Conservation (phyloP, 2,329 filamentous ascomycete species). For the Rosellinia necatrix region DNA sequence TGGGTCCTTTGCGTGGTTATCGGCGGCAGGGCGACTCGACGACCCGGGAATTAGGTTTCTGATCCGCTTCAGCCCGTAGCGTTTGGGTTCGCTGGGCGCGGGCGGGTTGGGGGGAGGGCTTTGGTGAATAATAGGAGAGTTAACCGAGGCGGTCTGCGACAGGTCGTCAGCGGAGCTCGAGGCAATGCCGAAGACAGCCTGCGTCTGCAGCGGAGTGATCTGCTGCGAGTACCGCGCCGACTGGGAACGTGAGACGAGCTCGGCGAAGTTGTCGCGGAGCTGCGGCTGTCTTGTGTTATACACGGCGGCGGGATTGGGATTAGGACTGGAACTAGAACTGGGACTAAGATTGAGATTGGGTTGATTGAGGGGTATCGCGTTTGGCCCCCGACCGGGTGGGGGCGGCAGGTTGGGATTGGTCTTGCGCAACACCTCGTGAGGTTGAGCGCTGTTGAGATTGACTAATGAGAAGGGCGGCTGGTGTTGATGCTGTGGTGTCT, state of each 20-base stretch:
- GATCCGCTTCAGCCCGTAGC: conserved; percentile 58
- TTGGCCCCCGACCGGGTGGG: conserved; percentile 30
- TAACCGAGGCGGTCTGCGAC: conserved; percentile 36
- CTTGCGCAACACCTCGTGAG: conserved; percentile 34
- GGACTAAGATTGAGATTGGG: conserved; percentile 39
- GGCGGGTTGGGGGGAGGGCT: conserved; percentile 35
- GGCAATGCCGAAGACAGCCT: conserved; percentile 42
- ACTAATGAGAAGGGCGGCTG: conserved; percentile 34
- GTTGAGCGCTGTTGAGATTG: conserved; percentile 34
- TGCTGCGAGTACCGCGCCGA: conserved; percentile 53
- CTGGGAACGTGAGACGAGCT: conserved; percentile 56
- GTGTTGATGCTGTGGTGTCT: conserved; percentile 33
- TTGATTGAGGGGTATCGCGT: conserved; percentile 46
- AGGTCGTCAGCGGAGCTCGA: conserved; percentile 51
- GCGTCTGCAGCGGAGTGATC: conserved; percentile 42
- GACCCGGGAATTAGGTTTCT: conserved; percentile 57
- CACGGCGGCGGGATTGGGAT: conserved; percentile 29
- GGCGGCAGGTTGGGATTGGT: conserved; percentile 36
- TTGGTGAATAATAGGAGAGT: conserved; percentile 34
- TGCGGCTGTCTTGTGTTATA: conserved; percentile 28
- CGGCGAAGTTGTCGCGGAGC: conserved; percentile 50
- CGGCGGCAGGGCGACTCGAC: conserved; percentile 39
- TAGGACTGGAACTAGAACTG: conserved; percentile 35
- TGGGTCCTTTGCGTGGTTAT: conserved; percentile 39
- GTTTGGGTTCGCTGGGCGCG: conserved; percentile 48